phyloP scores from a whole-genome alignment of 2,329 filamentous ascomycete genomes.

The Aspergillus bombycis region DNA sequence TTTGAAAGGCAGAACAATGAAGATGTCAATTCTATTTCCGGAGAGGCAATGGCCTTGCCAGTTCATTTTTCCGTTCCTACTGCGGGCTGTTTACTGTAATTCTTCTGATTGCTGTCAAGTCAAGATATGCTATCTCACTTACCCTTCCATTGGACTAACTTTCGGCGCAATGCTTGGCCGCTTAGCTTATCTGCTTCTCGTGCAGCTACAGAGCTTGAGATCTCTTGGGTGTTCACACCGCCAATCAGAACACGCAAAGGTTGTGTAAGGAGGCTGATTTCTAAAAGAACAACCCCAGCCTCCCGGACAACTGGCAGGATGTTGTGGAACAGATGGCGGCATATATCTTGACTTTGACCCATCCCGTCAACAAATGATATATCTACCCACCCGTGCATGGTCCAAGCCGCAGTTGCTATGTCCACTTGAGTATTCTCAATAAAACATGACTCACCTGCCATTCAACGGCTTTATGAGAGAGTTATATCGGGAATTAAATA shows the following conservation, averaged over 20 bases:
- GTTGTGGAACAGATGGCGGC: too few relatives aligned
- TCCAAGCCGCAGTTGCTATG: not conserved
- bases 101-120: not conserved
- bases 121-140: not conserved
- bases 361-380: too few relatives aligned
- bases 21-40: not conserved
- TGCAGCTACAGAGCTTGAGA: not conserved
- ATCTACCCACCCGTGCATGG: not conserved
- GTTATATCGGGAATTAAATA: too few relatives aligned
- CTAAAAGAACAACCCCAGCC: too few relatives aligned
- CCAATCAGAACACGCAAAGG: not conserved
- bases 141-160: not conserved
- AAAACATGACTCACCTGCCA: not conserved
- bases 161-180: not conserved
- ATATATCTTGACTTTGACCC: too few relatives aligned
- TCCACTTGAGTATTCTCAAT: not conserved
- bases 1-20: not conserved
- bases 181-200: not conserved
- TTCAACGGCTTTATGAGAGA: not conserved
- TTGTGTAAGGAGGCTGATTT: not conserved
- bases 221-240: not conserved
- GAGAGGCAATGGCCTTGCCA: not conserved
- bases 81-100: not conserved
- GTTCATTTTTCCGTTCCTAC: not conserved
- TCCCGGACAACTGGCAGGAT: too few relatives aligned